Percentiles rank a stretch among this genome's conserved stretches.
phyloP scores from a whole-genome alignment of 1,284 basidiomycete species.

The Naganishia sp. region DNA sequence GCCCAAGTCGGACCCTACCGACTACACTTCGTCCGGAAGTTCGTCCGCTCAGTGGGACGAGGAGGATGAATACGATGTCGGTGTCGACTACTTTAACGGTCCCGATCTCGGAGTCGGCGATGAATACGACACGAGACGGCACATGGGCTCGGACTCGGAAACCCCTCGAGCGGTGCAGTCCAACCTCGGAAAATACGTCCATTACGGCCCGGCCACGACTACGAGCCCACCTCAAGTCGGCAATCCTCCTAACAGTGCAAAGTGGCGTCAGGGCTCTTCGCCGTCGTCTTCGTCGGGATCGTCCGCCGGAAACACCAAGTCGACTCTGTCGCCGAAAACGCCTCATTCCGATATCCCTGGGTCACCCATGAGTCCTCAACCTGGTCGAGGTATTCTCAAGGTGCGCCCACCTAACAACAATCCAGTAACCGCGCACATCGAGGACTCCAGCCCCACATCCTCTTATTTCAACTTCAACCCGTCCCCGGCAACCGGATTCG shows the following conservation, averaged over 20 bases:
- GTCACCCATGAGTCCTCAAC: constrained; percentile 35
- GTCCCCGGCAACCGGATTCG: constrained; percentile 53
- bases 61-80: constrained; percentile 56
- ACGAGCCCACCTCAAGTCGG: constrained; percentile 43
- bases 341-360: constrained; percentile 12
- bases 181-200: constrained; percentile 26
- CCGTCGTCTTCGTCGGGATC: constrained; percentile 33
- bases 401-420: constrained; percentile 42
- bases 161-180: constrained; percentile 35
- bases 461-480: constrained; percentile 54
- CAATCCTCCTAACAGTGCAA: constrained; percentile 48
- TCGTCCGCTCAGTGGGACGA: constrained; percentile 45
- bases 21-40: constrained; percentile 20
- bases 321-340: constrained; percentile 16
- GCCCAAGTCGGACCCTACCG: not conserved
- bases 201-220: constrained; percentile 35
- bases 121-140: constrained; percentile 40
- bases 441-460: constrained; percentile 37
- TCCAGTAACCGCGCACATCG: constrained; percentile 12
- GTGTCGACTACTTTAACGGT: constrained; percentile 66
- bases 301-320: constrained; percentile 15
- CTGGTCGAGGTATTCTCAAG: constrained; percentile 49
- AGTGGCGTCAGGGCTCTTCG: constrained; percentile 41
- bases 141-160: constrained; percentile 15
- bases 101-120: constrained; percentile 58